A percentile compares a stretch with the other conserved stretches of the same genome.
These are phyloP conservation scores for Mycena maculata DNA, from an alignment of 768 basidiomycete species.

Conservation along the genomic window DNA sequence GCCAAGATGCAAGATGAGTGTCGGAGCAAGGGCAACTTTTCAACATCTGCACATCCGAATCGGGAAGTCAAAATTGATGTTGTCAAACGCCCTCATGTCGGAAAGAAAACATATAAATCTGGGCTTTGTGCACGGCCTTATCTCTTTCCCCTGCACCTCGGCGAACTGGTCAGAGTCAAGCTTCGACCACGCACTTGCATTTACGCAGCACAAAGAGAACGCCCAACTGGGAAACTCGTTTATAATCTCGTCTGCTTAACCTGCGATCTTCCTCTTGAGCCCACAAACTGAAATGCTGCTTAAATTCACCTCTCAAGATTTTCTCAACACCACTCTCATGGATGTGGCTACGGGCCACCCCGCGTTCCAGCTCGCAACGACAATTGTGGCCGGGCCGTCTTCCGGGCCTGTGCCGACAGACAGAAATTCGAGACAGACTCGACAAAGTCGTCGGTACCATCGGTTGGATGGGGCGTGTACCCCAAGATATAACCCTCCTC, in stretches of 20 bases:
- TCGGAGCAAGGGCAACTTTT: too few relatives aligned
- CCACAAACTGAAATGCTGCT: constrained; percentile 56
- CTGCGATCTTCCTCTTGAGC: constrained; percentile 8
- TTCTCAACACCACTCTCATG: constrained; percentile 66
- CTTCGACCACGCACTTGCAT: constrained; percentile 8
- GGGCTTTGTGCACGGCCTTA: background rate
- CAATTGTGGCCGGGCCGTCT: constrained; percentile 35
- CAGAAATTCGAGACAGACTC: constrained; percentile 42
- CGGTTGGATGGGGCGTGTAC: constrained; percentile 64
- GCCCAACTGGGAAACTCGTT: constrained; percentile 57
- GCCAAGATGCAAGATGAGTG: too few relatives aligned
- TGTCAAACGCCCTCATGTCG: background rate
- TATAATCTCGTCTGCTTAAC: constrained; percentile 26
- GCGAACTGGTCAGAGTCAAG: constrained; percentile 3
- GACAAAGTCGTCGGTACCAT: constrained; percentile 60
- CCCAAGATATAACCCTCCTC: constrained; percentile 60
- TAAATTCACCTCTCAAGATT: constrained; percentile 68
- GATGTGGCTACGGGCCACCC: constrained; percentile 61
- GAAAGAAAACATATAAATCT: constrained; percentile 13
- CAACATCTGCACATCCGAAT: background rate
- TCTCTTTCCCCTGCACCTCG: background rate
- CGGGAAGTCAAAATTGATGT: background rate
- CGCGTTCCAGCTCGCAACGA: constrained; percentile 62
- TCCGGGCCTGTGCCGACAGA: constrained; percentile 43
- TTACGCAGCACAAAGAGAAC: constrained; percentile 52